phyloP scores from a whole-genome alignment of 2,329 filamentous ascomycete species.

The Exserohilum rostratum region DNA sequence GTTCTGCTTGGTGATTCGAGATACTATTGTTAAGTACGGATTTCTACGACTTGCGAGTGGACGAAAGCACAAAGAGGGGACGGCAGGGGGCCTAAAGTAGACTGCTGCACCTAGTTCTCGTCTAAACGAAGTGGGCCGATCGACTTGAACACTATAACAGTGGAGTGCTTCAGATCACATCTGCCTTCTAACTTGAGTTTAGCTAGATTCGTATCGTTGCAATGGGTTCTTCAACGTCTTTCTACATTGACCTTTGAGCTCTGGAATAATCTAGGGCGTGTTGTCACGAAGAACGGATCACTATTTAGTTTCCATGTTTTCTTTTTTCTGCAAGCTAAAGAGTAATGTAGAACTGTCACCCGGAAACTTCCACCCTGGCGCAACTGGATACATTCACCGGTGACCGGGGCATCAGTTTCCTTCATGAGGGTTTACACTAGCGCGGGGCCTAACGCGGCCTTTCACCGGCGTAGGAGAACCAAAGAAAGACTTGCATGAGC shows the following conservation, averaged over 20 bases:
- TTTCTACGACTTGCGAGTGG: background rate
- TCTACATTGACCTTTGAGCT: background rate
- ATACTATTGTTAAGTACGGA: background rate
- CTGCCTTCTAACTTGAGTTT: background rate
- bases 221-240: background rate
- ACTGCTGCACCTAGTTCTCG: background rate
- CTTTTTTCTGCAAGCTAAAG: background rate
- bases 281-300: no score
- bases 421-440: background rate
- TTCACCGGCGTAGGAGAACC: background rate
- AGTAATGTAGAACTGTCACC: background rate
- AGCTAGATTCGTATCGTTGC: background rate
- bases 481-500: background rate
- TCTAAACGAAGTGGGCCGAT: background rate
- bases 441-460: background rate
- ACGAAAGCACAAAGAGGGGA: background rate
- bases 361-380: background rate
- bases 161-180: background rate
- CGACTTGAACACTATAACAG: background rate
- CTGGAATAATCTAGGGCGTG: no score
- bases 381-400: background rate
- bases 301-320: background rate
- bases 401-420: background rate
- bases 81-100: background rate
- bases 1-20: background rate